These are phyloP conservation scores for Testicularia cyperi DNA, from an alignment of 1,284 basidiomycete genomes.

Conservation along the genomic window DNA sequence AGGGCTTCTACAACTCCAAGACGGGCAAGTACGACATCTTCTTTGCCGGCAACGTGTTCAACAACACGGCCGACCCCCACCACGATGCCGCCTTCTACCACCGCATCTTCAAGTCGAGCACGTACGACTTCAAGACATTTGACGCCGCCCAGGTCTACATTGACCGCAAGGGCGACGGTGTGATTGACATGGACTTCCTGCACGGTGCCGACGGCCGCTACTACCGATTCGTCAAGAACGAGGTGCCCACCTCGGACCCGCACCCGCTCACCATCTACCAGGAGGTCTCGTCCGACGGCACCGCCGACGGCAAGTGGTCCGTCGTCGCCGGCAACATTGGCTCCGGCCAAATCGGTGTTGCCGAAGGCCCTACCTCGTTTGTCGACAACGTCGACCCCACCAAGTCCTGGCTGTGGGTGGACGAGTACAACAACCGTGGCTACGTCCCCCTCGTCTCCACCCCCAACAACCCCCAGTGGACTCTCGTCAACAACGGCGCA, in stretches of 20 bases:
- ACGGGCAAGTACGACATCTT: conserved; percentile 6
- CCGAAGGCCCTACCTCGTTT: conserved; percentile 10
- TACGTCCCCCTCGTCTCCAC: conserved; percentile 5
- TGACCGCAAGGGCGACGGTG: conserved; percentile 3
- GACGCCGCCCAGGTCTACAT: conserved; percentile 3
- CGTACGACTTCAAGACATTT: conserved; percentile 10
- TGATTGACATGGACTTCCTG: conserved; percentile 13
- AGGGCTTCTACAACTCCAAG: conserved; percentile 8
- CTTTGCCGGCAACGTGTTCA: conserved; percentile 4
- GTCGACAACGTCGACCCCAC: conserved; percentile 5
- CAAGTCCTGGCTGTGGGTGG: conserved; percentile 7
- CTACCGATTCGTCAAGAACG: conserved; percentile 19
- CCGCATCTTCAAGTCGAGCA: conserved; percentile 6
- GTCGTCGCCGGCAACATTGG: conserved; percentile 11
- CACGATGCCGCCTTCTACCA: conserved; percentile 3
- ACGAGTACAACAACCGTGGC: conserved; percentile 10
- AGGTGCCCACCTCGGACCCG: conserved; percentile 8
- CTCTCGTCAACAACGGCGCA: not conserved
- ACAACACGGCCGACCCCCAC: not conserved
- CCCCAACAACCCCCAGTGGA: not conserved
- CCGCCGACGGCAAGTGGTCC: conserved; percentile 4
- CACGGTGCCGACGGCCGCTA: not conserved
- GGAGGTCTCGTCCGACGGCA: conserved; percentile 3
- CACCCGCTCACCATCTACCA: conserved; percentile 9
- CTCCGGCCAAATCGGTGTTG: not conserved